Percentiles rank a stretch among this genome's conserved stretches.
These are phyloP conservation scores for Debaryomyces sp. DNA, from an alignment of 1,139 yeast species.

Conservation along the genomic window DNA sequence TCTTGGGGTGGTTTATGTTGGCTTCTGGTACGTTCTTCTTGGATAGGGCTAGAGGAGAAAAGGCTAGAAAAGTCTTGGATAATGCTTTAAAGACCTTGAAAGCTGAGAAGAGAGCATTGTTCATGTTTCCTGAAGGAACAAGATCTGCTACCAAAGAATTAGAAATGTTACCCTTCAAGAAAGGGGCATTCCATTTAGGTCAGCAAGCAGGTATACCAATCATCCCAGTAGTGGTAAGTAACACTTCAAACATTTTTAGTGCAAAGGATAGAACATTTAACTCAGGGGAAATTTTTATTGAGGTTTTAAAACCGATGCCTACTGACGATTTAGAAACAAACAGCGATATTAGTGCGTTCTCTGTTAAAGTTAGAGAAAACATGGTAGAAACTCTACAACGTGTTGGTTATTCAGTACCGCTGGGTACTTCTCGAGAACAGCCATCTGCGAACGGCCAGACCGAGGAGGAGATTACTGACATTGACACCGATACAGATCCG, in stretches of 20 bases:
- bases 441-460: conserved; percentile 3
- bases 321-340: conserved; percentile 57
- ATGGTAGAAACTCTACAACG: conserved; percentile 34
- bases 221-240: conserved; percentile 86
- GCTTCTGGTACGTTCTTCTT: conserved; percentile 89
- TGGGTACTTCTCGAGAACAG: background rate
- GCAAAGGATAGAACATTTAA: conserved; percentile 58
- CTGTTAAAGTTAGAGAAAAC: conserved; percentile 37
- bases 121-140: conserved; percentile 95
- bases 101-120: conserved; percentile 65
- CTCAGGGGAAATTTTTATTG: conserved; percentile 62
- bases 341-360: conserved; percentile 58
- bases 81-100: conserved; percentile 66
- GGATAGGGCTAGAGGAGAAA: conserved; percentile 77
- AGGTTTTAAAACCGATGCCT: conserved; percentile 67
- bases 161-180: conserved; percentile 82
- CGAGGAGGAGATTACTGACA: conserved; percentile 12
- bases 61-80: conserved; percentile 75
- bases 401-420: conserved; percentile 35
- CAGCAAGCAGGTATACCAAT: conserved; percentile 88
- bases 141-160: conserved; percentile 75
- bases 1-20: conserved; percentile 94
- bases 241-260: conserved; percentile 75
- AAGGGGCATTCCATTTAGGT: conserved; percentile 98
- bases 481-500: conserved; percentile 23